phyloP scores from a whole-genome alignment of 495 filamentous ascomycete species.

The Pseudevernia furfuracea region DNA sequence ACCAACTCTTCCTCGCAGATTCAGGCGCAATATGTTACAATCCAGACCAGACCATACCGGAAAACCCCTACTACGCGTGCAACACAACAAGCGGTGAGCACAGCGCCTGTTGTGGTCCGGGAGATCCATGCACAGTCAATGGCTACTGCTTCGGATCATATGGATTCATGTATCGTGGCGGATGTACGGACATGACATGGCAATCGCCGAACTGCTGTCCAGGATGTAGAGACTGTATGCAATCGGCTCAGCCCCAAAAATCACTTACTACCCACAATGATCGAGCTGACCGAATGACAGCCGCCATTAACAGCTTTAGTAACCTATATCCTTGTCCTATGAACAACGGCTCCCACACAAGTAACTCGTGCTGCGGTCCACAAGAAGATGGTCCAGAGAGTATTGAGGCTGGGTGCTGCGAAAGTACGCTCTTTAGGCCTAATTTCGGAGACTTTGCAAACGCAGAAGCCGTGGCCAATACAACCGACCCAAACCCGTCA shows the following conservation, averaged over 20 bases:
- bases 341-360: background rate
- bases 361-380: background rate
- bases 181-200: slow-evolving; percentile 11
- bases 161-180: slow-evolving; percentile 11
- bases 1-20: background rate
- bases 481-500: background rate
- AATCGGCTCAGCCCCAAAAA: background rate
- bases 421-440: background rate
- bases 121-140: background rate
- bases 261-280: background rate
- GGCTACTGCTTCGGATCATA: background rate
- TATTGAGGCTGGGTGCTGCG: background rate
- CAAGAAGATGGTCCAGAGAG: background rate
- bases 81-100: background rate
- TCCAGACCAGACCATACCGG: background rate
- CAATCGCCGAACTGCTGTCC: slow-evolving; percentile 8
- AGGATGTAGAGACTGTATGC: slow-evolving; percentile 17
- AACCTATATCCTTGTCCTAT: slow-evolving; percentile 3
- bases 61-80: background rate
- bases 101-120: background rate
- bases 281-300: slow-evolving; percentile 1
- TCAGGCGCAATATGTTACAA: background rate
- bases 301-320: slow-evolving; percentile 9
- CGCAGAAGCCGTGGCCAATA: background rate
- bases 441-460: background rate